Percentiles rank a stretch among this genome's conserved stretches.
phyloP scores from a whole-genome alignment of 225 moss, liverwort and hornwort species.

The Sphagnum tenellum region DNA sequence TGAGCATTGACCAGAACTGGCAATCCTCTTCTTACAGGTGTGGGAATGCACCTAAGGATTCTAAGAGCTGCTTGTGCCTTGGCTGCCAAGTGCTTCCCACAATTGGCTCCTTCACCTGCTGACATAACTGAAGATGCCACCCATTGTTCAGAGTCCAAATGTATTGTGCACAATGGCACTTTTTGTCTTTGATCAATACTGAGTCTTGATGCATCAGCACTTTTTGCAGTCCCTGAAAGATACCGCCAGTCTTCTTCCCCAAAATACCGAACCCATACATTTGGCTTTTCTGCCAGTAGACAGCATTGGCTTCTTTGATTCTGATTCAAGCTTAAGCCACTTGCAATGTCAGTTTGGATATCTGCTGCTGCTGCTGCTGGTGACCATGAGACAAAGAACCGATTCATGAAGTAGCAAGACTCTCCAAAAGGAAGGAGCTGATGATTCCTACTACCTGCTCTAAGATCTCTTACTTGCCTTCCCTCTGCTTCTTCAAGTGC shows the following conservation, averaged over 20 bases:
- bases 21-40: conserved; percentile 60
- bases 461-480: conserved; percentile 4
- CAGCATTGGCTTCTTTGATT: conserved; percentile 40
- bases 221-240: conserved; percentile 26
- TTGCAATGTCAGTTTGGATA: neutral
- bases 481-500: conserved; percentile 8
- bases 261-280: conserved; percentile 57
- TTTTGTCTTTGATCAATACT: conserved; percentile 12
- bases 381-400: conserved; percentile 52
- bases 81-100: conserved; percentile 30
- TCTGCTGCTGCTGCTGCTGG: conserved; percentile 11
- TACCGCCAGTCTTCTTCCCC: conserved; percentile 53
- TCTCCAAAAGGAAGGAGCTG: conserved; percentile 39
- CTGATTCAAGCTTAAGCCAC: conserved; percentile 30
- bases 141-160: neutral
- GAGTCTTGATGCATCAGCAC: conserved; percentile 14
- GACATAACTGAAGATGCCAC: conserved; percentile 1
- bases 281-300: conserved; percentile 35
- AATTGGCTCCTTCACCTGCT: conserved; percentile 13
- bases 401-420: conserved; percentile 60
- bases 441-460: conserved; percentile 12
- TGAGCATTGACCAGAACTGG: conserved; percentile 68
- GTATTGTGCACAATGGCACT: neutral
- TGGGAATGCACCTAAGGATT: conserved; percentile 55
- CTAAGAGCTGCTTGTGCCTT: conserved; percentile 57